A percentile compares a stretch with the other conserved stretches of the same genome.
Conservation (phyloP, 1,139 yeast genomes). For the Suhomyces terraborum region DNA sequence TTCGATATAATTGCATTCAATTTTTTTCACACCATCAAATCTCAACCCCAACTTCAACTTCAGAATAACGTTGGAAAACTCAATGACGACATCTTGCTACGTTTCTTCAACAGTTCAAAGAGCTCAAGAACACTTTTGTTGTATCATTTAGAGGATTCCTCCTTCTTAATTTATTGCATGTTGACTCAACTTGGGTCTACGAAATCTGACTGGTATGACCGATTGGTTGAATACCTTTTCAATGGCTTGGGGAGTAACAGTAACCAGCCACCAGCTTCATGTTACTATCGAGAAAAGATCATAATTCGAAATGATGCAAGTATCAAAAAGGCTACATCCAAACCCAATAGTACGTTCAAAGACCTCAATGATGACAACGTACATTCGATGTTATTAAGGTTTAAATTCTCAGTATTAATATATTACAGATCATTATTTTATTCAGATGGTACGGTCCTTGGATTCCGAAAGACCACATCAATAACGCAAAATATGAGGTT, state of each 20-base stretch:
- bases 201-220: conserved; percentile 33
- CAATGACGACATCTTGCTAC: conserved; percentile 6
- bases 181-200: conserved; percentile 23
- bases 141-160: conserved; percentile 15
- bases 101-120: conserved; percentile 13
- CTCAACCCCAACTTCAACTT: conserved; percentile 9
- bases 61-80: conserved; percentile 1
- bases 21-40: conserved; percentile 17
- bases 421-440: conserved; percentile 27
- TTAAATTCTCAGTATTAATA: conserved; percentile 23
- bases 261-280: conserved; percentile 27
- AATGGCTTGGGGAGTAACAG: conserved; percentile 28
- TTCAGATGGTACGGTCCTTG: conserved; percentile 14
- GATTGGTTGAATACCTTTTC: conserved; percentile 33
- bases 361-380: conserved; percentile 24
- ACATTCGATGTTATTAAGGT: conserved; percentile 33
- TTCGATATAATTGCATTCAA: conserved; percentile 27
- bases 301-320: conserved; percentile 25
- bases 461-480: conserved; percentile 8
- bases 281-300: conserved; percentile 31
- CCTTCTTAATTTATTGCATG: conserved; percentile 17
- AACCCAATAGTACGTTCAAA: not conserved
- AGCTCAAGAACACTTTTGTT: conserved; percentile 11
- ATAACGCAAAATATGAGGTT: conserved; percentile 7
- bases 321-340: conserved; percentile 11